phyloP scores from a whole-genome alignment of 2,329 filamentous ascomycete genomes.

The Colletotrichum tanaceti region DNA sequence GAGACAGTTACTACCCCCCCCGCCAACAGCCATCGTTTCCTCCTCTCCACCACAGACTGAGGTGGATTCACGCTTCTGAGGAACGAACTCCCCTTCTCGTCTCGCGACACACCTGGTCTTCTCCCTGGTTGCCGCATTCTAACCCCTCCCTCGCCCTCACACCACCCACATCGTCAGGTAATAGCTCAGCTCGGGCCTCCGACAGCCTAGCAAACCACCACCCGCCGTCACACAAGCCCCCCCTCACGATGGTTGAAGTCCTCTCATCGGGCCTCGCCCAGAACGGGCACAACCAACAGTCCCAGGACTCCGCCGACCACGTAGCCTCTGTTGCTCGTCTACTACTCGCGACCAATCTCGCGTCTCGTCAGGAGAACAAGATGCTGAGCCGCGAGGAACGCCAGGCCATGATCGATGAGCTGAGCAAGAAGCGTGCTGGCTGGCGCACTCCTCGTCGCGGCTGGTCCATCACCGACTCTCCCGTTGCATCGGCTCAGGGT shows the following conservation, averaged over 20 bases:
- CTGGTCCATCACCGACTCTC: constrained; percentile 60
- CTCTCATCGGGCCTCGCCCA: constrained; percentile 43
- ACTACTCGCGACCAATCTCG: constrained; percentile 40
- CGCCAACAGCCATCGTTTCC: constrained; percentile 1
- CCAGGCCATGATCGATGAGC: constrained; percentile 52
- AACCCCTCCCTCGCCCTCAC: constrained; percentile 12
- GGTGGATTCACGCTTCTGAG: constrained; percentile 15
- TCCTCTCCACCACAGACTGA: constrained; percentile 10
- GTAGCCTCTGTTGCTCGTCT: constrained; percentile 41
- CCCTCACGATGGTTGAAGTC: constrained; percentile 50
- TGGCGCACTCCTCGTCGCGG: constrained; percentile 58
- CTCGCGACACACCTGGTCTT: constrained; percentile 16
- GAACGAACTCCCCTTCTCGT: not conserved
- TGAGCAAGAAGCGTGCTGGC: constrained; percentile 50
- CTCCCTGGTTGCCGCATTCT: constrained; percentile 16
- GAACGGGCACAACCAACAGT: constrained; percentile 35
- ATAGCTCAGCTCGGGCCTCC: constrained; percentile 22
- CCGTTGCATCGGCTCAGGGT: constrained; percentile 40
- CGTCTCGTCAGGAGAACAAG: constrained; percentile 40
- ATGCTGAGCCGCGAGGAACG: constrained; percentile 57
- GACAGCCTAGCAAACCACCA: constrained; percentile 3
- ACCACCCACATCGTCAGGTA: constrained; percentile 25
- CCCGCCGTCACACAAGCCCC: constrained; percentile 10
- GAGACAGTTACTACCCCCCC: constrained; percentile 2
- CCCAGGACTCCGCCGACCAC: constrained; percentile 38